A percentile compares a stretch with the other conserved stretches of the same genome.
Conservation (phyloP, 495 filamentous ascomycete species). For the Parathielavia appendiculata region DNA sequence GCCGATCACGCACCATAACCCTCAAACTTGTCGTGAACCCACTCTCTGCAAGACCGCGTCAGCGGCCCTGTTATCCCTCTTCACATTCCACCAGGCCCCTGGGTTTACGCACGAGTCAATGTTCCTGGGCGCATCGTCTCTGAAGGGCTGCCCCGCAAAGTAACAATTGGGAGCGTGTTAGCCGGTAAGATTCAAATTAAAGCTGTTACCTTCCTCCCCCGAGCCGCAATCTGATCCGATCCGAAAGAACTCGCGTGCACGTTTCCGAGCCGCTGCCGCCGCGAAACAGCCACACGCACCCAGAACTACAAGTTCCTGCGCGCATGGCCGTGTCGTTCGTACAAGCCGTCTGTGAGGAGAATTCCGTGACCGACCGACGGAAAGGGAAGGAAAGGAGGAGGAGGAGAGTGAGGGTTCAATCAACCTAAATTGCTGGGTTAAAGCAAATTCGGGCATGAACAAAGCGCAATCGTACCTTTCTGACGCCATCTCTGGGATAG, state of each 20-base stretch:
- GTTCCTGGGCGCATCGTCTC: constrained; percentile 46
- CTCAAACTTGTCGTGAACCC: constrained; percentile 86
- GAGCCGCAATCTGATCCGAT: constrained; percentile 27
- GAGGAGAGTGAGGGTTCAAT: constrained; percentile 28
- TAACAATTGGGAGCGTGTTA: constrained; percentile 29
- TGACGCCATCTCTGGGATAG: constrained; percentile 70
- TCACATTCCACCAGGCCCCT: too few species aligned
- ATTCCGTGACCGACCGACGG: neutral
- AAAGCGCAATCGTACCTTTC: constrained; percentile 57
- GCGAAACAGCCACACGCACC: constrained; percentile 11
- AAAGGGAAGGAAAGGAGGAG: constrained; percentile 20
- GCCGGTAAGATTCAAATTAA: constrained; percentile 27
- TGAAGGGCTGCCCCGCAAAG: constrained; percentile 40
- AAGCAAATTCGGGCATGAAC: neutral
- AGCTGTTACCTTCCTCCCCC: constrained; percentile 21
- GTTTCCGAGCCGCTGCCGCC: constrained; percentile 16
- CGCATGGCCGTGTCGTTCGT: constrained; percentile 28
- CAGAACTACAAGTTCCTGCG: constrained; percentile 20
- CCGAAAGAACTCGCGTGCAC: constrained; percentile 14
- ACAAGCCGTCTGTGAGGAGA: constrained; percentile 20
- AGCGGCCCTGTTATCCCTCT: neutral
- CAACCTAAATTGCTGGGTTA: constrained; percentile 27
- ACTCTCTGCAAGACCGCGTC: constrained; percentile 55
- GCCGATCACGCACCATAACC: constrained; percentile 46
- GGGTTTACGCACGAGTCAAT: constrained; percentile 47